phyloP scores from a whole-genome alignment of 108 stramenopile species.

The Discostella stelligeroides region DNA sequence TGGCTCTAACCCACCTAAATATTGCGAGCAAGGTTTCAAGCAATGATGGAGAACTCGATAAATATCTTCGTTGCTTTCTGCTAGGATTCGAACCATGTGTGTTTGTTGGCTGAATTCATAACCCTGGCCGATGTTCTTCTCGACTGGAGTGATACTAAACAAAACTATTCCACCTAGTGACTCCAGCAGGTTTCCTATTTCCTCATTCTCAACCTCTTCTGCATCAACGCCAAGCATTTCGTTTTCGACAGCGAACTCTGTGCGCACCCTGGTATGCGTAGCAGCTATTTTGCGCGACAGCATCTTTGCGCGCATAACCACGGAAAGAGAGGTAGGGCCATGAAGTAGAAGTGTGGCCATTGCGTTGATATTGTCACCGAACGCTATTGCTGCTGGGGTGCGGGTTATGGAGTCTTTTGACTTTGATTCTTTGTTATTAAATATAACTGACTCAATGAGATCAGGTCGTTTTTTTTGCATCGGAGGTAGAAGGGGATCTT shows the following conservation, averaged over 20 bases:
- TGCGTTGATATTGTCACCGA: constrained; percentile 38
- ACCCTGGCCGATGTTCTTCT: background rate
- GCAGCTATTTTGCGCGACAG: constrained; percentile 25
- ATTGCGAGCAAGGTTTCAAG: constrained; percentile 35
- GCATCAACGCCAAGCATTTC: background rate
- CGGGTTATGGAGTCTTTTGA: constrained; percentile 2
- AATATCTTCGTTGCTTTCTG: constrained; percentile 43
- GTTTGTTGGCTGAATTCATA: constrained; percentile 11
- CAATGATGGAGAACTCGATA: constrained; percentile 44
- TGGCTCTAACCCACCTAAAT: constrained; percentile 43
- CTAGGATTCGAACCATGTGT: constrained; percentile 43
- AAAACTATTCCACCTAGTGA: constrained; percentile 32
- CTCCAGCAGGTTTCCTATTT: constrained; percentile 12
- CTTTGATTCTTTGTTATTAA: constrained; percentile 21
- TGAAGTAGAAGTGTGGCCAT: constrained; percentile 45
- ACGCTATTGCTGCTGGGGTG: constrained; percentile 23
- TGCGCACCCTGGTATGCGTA: constrained; percentile 26
- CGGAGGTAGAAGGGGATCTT: background rate
- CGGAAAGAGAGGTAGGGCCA: constrained; percentile 33
- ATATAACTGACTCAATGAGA: constrained; percentile 37
- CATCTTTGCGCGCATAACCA: constrained; percentile 27
- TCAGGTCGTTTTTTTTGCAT: constrained; percentile 3
- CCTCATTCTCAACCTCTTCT: constrained; percentile 6
- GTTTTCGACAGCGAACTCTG: constrained; percentile 2
- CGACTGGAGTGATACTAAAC: constrained; percentile 35